A percentile compares a stretch with the other conserved stretches of the same genome.
These are phyloP conservation scores for Grosmannia serpens DNA, from an alignment of 2,329 filamentous ascomycete genomes.

Conservation along the genomic window DNA sequence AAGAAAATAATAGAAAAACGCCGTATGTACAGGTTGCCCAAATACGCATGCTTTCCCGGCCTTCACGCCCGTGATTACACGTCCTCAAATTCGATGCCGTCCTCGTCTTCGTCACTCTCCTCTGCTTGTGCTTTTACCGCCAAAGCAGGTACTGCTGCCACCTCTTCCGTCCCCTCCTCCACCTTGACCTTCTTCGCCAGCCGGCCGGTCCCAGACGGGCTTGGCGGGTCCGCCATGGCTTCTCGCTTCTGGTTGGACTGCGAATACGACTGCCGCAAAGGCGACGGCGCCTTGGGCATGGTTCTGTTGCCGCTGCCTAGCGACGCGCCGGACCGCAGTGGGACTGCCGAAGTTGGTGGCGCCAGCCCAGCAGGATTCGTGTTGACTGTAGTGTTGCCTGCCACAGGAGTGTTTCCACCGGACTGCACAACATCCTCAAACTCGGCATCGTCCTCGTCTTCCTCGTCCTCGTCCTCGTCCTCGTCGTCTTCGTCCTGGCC, in stretches of 20 bases:
- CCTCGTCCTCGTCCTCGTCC: conserved; percentile 25
- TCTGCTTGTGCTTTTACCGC: conserved; percentile 20
- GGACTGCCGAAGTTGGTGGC: conserved; percentile 7
- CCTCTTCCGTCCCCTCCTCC: conserved; percentile 27
- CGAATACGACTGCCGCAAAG: conserved; percentile 16
- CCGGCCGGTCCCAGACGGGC: conserved; percentile 5
- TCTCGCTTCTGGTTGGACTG: conserved; percentile 23
- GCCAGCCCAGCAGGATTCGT: conserved; percentile 5
- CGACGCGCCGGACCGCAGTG: background rate
- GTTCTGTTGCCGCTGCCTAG: conserved; percentile 1
- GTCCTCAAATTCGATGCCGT: conserved; percentile 48
- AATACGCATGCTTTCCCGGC: background rate
- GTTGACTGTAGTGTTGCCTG: conserved; percentile 20
- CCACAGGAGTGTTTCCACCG: conserved; percentile 17
- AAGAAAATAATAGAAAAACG: background rate
- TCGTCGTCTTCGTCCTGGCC: conserved; percentile 29
- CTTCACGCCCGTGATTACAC: conserved; percentile 24
- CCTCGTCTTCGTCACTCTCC: conserved; percentile 37
- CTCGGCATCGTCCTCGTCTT: conserved; percentile 32
- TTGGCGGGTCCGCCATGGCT: conserved; percentile 15
- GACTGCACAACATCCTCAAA: conserved; percentile 40
- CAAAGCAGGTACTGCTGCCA: background rate
- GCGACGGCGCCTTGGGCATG: conserved; percentile 14
- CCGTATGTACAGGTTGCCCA: background rate
- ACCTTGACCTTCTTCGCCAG: conserved; percentile 49